Base-by-base conservation (phyloP, 2,329 filamentous ascomycete genomes). In the Talaromyces sp. region DNA sequence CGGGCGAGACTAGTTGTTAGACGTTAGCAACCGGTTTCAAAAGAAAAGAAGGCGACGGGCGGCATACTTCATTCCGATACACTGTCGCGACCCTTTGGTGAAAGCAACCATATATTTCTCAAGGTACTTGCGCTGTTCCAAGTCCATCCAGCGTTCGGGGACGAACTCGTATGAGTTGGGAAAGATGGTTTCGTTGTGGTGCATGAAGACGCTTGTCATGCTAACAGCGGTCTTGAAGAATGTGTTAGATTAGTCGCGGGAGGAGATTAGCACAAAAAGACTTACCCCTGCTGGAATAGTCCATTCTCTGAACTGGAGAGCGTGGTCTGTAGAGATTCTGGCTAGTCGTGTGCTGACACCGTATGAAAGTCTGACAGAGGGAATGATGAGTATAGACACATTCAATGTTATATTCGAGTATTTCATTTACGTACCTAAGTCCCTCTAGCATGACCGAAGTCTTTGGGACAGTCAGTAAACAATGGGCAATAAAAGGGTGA, bases 381-480 rank as follows among this genome's bases (percentile, higher is more conserved):
- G 2, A 15, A 19, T 10, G 7, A 13, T 53, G 17, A 51, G 47
- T 29, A 29, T 10, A 53, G 8, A 31, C 7, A 19, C 2, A 53
- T 17, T n/a, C n/a, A n/a, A n/a, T n/a, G n/a, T n/a, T 53, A 8
- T 13, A 10, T n/a, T 17, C 40, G 3, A 45, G 11, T 56, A 17
- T 47, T 38, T 10, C 6, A 13, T 27, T 2, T 45, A 22, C 63
- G 2, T 71, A 74, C 72, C 72, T 67, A 8, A 75, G 68, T 2
- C 73, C 73, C 47, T 74, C 73, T 1, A 73, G 68, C 65, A 75
- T 73, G 34, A 74, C 68, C 7, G 69, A 69, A 1, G 71, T 74
- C 71, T 74, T 13, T 45, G 36, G 47, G 3, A 51, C n/a, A 51
- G 5, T 51, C 47, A 51, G 47, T 51, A 17, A 27, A 1, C 6